Percentiles rank a stretch among this genome's conserved stretches.
phyloP scores from a whole-genome alignment of 352 stramenopile species.

The Globisporangium mamillatum region DNA sequence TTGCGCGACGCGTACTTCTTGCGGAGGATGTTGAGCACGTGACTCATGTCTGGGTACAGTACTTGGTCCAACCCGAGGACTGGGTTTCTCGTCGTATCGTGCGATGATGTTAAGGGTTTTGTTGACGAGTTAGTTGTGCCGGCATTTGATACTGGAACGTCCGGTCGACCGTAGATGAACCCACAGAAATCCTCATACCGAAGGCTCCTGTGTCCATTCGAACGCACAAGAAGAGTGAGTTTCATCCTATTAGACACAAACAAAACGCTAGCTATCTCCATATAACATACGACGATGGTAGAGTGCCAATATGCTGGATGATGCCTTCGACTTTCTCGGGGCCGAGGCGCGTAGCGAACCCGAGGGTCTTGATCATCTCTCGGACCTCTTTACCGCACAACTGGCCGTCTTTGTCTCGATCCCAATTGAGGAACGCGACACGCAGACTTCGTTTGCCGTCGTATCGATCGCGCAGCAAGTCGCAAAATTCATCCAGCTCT shows the following conservation, averaged over 20 bases:
- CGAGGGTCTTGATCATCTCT: slow-evolving; percentile 42
- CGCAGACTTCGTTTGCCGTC: slow-evolving; percentile 55
- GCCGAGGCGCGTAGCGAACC: slow-evolving; percentile 34
- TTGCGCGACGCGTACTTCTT: slow-evolving; percentile 44
- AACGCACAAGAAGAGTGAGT: not conserved
- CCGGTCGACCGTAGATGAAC: slow-evolving; percentile 25
- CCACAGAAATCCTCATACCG: slow-evolving; percentile 49
- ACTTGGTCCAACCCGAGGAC: not conserved
- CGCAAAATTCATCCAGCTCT: slow-evolving; percentile 34
- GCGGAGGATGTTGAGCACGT: slow-evolving; percentile 40
- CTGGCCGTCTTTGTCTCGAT: slow-evolving; percentile 51
- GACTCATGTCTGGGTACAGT: slow-evolving; percentile 31
- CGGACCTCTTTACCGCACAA: slow-evolving; percentile 35
- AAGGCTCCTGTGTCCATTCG: slow-evolving; percentile 26
- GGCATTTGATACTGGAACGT: not conserved
- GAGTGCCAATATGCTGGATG: slow-evolving; percentile 31
- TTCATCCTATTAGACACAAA: not conserved
- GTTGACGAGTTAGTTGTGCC: not conserved
- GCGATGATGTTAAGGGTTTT: not conserved
- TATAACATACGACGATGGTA: slow-evolving; percentile 26
- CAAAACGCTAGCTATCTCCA: not conserved
- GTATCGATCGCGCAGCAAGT: slow-evolving; percentile 51
- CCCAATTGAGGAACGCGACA: slow-evolving; percentile 55
- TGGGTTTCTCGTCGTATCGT: not conserved
- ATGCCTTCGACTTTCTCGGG: slow-evolving; percentile 34